Evolutionary conservation across 2,329 filamentous ascomycete genomes (phyloP).

Genomic region (Sarocladium kiliense): DNA sequence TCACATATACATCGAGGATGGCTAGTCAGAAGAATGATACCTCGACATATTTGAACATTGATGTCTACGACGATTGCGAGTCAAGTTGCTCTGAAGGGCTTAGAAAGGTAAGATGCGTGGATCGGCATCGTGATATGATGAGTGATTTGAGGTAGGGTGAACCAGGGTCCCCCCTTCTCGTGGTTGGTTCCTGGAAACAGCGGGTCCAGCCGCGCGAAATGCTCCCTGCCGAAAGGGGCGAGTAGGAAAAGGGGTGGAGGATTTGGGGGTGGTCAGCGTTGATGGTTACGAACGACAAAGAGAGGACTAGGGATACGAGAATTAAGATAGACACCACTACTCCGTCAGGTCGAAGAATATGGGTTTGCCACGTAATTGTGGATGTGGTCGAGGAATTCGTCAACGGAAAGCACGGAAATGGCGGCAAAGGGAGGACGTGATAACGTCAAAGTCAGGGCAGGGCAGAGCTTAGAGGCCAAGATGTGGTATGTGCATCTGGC

Average conservation of each 20-base stretch:
- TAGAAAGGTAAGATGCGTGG: too few relatives aligned
- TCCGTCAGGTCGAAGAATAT: too few relatives aligned
- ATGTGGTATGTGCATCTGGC: neutral
- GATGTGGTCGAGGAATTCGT: neutral
- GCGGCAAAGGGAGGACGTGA: neutral
- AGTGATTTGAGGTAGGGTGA: neutral
- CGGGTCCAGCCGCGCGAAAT: neutral
- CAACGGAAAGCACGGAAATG: slow-evolving; percentile 1
- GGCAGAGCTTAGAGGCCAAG: too few relatives aligned
- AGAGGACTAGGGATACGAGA: neutral
- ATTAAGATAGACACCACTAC: neutral
- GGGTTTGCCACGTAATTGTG: slow-evolving; percentile 5
- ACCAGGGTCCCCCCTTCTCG: neutral
- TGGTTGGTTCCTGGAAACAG: slow-evolving; percentile 1
- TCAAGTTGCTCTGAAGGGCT: too few relatives aligned
- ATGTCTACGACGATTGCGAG: too few relatives aligned
- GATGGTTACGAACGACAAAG: neutral
- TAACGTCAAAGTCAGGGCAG: too few relatives aligned
- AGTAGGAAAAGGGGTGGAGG: neutral
- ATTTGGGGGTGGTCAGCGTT: neutral
- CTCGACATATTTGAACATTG: too few relatives aligned
- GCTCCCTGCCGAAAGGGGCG: neutral
- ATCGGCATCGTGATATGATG: too few relatives aligned
- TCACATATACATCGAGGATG: too few relatives aligned
- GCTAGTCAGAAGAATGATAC: too few relatives aligned